These are phyloP conservation scores for Melanopsichium pennsylvanicum DNA, from an alignment of 1,284 basidiomycete species.

Conservation along the genomic window DNA sequence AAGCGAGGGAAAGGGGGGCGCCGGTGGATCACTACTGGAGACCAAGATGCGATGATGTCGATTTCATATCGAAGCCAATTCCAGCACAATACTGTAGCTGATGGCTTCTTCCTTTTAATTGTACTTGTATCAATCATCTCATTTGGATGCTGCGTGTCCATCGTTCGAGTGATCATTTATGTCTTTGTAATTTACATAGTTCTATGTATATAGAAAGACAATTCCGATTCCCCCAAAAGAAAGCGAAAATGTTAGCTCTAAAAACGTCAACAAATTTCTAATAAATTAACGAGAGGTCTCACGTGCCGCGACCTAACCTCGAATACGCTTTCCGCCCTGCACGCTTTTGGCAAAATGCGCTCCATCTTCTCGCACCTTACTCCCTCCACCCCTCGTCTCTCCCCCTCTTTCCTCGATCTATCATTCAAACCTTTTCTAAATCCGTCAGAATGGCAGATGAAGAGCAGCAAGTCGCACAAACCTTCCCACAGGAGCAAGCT, in stretches of 20 bases:
- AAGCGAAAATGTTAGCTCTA: conserved; percentile 4
- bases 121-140: not conserved
- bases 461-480: no score
- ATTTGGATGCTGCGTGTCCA: not conserved
- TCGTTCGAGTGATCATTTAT: no score
- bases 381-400: not conserved
- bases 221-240: no score
- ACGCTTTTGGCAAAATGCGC: not conserved
- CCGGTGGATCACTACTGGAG: conserved; percentile 31
- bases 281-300: conserved; percentile 5
- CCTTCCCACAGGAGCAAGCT: no score
- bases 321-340: no score
- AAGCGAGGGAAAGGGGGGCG: conserved; percentile 43
- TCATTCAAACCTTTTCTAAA: not conserved
- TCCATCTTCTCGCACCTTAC: not conserved
- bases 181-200: no score
- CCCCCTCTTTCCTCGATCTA: not conserved
- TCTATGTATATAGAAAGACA: no score
- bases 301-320: conserved; percentile 15
- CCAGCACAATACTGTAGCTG: no score
- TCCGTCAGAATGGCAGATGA: conserved; percentile 27
- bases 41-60: conserved; percentile 13
- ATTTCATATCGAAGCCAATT: no score
- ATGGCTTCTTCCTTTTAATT: not conserved
- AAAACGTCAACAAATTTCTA: not conserved